phyloP scores from a whole-genome alignment of 192 early-diverging fungal species.

The Funneliformis geosporum region DNA sequence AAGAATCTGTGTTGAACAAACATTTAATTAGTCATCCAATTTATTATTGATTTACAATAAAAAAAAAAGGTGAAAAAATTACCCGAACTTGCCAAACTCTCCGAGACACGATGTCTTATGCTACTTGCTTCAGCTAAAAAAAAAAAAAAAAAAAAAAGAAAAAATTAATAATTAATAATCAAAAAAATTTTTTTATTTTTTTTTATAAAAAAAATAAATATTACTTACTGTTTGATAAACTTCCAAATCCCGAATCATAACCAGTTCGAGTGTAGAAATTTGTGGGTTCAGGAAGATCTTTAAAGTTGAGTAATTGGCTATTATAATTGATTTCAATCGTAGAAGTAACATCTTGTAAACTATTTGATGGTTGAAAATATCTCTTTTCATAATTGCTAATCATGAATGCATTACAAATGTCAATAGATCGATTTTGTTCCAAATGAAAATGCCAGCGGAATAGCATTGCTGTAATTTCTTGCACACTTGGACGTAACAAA shows the following conservation, averaged over 20 bases:
- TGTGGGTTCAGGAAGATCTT: constrained; percentile 10
- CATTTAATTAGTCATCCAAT: too few species aligned
- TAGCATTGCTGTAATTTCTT: constrained; percentile 19
- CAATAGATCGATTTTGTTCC: not conserved
- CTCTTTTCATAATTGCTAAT: not conserved
- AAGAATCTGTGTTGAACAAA: not conserved
- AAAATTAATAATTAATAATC: not conserved
- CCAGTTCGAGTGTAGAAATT: not conserved
- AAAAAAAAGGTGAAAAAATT: not conserved
- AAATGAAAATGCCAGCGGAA: constrained; percentile 13
- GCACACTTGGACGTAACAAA: not conserved
- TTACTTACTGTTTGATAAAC: not conserved
- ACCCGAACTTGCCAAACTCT: not conserved
- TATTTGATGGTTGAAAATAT: not conserved
- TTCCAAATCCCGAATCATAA: constrained; percentile 15
- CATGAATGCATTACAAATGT: not conserved
- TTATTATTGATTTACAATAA: not conserved
- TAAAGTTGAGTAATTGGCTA: not conserved
- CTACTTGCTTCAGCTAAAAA: not conserved
- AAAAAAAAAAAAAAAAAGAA: not conserved
- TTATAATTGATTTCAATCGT: not conserved
- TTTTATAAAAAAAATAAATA: not conserved
- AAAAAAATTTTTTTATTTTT: not conserved
- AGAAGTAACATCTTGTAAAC: not conserved
- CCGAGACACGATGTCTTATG: not conserved